Percentiles rank a stretch among this genome's conserved stretches.
Conservation (phyloP, 2,329 filamentous ascomycete genomes). For the Lachnellula occidentalis region DNA sequence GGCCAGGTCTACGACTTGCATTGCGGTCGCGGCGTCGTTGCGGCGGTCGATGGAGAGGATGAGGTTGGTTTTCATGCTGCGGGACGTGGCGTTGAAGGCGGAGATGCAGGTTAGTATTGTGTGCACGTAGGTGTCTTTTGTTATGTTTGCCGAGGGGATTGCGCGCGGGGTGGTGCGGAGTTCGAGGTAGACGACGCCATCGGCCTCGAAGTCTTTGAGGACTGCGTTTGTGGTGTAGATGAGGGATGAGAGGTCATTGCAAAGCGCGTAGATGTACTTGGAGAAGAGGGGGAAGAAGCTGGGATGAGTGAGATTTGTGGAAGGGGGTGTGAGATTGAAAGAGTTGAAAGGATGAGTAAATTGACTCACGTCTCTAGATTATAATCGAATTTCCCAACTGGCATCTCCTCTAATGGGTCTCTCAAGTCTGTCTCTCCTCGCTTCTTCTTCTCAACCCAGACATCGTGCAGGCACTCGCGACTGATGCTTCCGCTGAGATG, state of each 20-base stretch:
- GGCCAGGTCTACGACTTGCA: constrained; percentile 60
- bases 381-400: constrained; percentile 65
- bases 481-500: constrained; percentile 77
- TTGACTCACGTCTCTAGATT: constrained; percentile 57
- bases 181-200: constrained; percentile 74
- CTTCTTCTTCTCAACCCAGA: constrained; percentile 60
- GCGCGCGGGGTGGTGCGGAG: constrained; percentile 73
- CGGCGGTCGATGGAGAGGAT: constrained; percentile 72
- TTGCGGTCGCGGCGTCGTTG: constrained; percentile 51
- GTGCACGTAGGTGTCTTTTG: constrained; percentile 54
- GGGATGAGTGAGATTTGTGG: background rate
- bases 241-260: constrained; percentile 56
- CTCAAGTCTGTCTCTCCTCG: constrained; percentile 48
- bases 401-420: constrained; percentile 66
- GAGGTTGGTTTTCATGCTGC: constrained; percentile 53
- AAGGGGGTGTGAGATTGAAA: background rate
- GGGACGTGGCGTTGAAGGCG: constrained; percentile 34
- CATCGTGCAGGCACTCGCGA: constrained; percentile 64
- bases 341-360: background rate
- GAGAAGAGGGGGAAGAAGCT: constrained; percentile 77
- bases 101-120: constrained; percentile 61
- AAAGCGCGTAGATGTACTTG: constrained; percentile 72
- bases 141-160: constrained; percentile 47
- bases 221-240: constrained; percentile 60
- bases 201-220: constrained; percentile 58